These are phyloP conservation scores for Hypoxylon sp. DNA, from an alignment of 2,329 filamentous ascomycete species.

Conservation along the genomic window DNA sequence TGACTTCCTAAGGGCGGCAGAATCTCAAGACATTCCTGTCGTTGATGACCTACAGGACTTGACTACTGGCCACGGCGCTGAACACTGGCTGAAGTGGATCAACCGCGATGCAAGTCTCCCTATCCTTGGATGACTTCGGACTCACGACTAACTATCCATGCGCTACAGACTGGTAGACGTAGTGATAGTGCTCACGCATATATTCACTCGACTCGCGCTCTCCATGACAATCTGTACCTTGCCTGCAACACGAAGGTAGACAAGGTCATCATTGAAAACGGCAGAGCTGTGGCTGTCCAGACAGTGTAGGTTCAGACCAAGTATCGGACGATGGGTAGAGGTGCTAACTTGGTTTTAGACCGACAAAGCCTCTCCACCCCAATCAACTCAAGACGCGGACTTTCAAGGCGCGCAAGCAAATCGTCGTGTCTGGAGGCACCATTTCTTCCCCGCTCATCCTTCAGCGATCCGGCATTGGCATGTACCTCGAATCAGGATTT, in stretches of 20 bases:
- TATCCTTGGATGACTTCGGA: constrained; percentile 3
- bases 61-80: constrained; percentile 75
- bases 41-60: constrained; percentile 84
- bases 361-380: constrained; percentile 75
- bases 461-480: constrained; percentile 78
- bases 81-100: constrained; percentile 91
- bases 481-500: neutral
- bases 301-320: constrained; percentile 65
- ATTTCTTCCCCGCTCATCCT: constrained; percentile 81
- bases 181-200: constrained; percentile 84
- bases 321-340: no score
- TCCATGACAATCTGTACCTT: constrained; percentile 78
- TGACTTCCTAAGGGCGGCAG: constrained; percentile 79
- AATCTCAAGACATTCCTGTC: constrained; percentile 78
- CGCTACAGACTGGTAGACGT: constrained; percentile 73
- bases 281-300: constrained; percentile 77
- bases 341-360: constrained; percentile 48
- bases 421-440: constrained; percentile 79
- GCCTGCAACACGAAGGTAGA: constrained; percentile 83
- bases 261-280: constrained; percentile 80
- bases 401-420: constrained; percentile 78
- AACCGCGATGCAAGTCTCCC: constrained; percentile 68
- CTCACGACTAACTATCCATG: constrained; percentile 11
- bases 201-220: constrained; percentile 79
- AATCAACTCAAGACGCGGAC: constrained; percentile 64